phyloP scores from a whole-genome alignment of 495 filamentous ascomycete genomes.

The Penicillium argentinense region DNA sequence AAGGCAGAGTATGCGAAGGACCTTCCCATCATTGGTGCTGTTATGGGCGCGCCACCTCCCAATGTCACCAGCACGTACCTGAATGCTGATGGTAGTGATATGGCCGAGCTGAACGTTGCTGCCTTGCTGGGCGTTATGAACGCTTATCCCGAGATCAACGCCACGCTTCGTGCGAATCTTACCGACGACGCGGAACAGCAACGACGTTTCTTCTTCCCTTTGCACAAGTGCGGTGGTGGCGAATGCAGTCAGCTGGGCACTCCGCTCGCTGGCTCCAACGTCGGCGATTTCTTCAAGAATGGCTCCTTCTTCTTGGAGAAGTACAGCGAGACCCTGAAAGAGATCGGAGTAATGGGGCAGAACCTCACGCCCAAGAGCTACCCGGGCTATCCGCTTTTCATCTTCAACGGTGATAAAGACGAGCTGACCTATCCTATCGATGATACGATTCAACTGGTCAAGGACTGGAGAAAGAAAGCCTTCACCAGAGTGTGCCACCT shows the following conservation, averaged over 20 bases:
- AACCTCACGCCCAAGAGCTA: background rate
- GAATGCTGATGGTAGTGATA: background rate
- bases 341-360: background rate
- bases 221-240: background rate
- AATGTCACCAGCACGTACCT: constrained; percentile 9
- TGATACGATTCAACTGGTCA: too few relatives aligned
- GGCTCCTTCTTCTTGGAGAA: background rate
- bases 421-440: too few relatives aligned
- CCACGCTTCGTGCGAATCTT: background rate
- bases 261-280: background rate
- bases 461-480: too few relatives aligned
- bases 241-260: too few relatives aligned
- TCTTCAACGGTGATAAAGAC: background rate
- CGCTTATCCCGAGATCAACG: constrained; percentile 6
- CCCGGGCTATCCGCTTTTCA: background rate
- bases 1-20: constrained; percentile 47
- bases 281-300: background rate
- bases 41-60: constrained; percentile 7
- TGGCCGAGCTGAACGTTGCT: background rate
- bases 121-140: constrained; percentile 11
- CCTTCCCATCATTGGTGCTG: constrained; percentile 20
- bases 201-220: background rate
- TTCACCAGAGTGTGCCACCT: too few relatives aligned
- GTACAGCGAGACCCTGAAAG: background rate
- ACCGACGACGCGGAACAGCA: background rate